Evolutionary conservation across 1,284 basidiomycete genomes (phyloP).

Genomic region (Trichosporon asahii): DNA sequence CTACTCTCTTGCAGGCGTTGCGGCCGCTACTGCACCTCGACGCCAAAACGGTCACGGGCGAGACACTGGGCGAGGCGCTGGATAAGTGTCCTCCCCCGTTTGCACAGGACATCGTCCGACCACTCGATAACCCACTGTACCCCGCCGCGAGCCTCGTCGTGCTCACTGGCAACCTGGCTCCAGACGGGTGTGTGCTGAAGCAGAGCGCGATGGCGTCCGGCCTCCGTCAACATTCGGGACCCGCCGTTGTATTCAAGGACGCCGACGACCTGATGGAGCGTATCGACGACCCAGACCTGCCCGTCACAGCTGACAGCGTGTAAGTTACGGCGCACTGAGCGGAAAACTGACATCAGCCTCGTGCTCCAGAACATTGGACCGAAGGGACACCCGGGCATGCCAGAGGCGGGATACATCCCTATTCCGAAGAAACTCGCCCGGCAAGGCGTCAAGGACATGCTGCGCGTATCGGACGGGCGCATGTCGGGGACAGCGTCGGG

Average conservation of each 20-base stretch:
- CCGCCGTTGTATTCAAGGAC: conserved; percentile 40
- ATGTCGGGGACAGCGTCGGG: conserved; percentile 50
- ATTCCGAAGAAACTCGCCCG: conserved; percentile 47
- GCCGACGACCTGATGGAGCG: conserved; percentile 38
- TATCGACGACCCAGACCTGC: conserved; percentile 41
- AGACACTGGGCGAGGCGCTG: conserved; percentile 46
- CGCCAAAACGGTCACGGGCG: conserved; percentile 46
- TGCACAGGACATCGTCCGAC: conserved; percentile 41
- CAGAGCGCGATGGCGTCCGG: conserved; percentile 38
- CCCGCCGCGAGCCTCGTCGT: conserved; percentile 37
- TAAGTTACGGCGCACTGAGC: not conserved
- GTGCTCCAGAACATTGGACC: conserved; percentile 48
- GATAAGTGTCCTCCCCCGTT: conserved; percentile 27
- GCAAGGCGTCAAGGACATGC: conserved; percentile 47
- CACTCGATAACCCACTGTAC: conserved; percentile 37
- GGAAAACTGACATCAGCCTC: conserved; percentile 24
- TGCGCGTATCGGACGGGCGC: conserved; percentile 46
- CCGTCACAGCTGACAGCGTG: conserved; percentile 35
- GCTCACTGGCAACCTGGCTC: conserved; percentile 47
- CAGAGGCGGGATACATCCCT: conserved; percentile 48
- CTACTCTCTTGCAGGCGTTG: conserved; percentile 37
- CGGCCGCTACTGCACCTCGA: conserved; percentile 38
- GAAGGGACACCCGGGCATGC: conserved; percentile 49
- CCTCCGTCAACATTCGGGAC: conserved; percentile 35
- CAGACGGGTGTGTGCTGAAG: conserved; percentile 43